These are phyloP conservation scores for Neopestalotiopsis sp. DNA, from an alignment of 2,329 filamentous ascomycete species.

Conservation along the genomic window DNA sequence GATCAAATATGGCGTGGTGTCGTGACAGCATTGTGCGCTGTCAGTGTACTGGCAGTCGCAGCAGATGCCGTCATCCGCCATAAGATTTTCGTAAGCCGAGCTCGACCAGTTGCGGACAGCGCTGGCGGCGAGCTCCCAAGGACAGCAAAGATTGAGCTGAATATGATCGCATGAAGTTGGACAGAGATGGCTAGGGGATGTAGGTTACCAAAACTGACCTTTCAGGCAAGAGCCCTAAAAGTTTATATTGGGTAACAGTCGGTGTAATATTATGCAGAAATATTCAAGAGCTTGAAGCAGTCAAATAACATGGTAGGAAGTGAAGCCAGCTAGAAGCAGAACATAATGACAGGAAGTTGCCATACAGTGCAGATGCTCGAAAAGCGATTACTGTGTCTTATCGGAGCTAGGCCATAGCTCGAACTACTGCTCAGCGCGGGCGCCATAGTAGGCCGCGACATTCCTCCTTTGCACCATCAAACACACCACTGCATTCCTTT, in stretches of 20 bases:
- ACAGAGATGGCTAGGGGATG: background rate
- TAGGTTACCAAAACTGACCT: background rate
- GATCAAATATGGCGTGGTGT: background rate
- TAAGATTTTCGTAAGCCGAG: background rate
- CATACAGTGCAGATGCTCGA: background rate
- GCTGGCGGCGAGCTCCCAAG: background rate
- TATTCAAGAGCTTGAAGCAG: too few relatives aligned
- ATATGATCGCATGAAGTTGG: background rate
- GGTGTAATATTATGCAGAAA: too few relatives aligned
- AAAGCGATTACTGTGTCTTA: background rate
- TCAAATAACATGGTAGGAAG: too few relatives aligned
- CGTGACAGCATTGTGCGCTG: slow-evolving; percentile 1
- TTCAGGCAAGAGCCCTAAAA: too few relatives aligned
- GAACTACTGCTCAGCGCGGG: background rate
- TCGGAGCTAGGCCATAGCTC: slow-evolving; percentile 5
- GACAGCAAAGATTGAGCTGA: background rate
- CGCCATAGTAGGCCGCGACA: background rate
- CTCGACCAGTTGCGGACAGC: background rate
- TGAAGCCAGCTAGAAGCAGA: too few relatives aligned
- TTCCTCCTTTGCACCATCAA: background rate
- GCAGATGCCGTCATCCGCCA: slow-evolving; percentile 1
- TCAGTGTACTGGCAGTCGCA: background rate
- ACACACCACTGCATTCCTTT: background rate
- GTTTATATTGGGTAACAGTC: too few relatives aligned
- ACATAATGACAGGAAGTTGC: background rate